Base-by-base conservation (phyloP, 495 filamentous ascomycete species). In the Aspergillus saccharolyticus region DNA sequence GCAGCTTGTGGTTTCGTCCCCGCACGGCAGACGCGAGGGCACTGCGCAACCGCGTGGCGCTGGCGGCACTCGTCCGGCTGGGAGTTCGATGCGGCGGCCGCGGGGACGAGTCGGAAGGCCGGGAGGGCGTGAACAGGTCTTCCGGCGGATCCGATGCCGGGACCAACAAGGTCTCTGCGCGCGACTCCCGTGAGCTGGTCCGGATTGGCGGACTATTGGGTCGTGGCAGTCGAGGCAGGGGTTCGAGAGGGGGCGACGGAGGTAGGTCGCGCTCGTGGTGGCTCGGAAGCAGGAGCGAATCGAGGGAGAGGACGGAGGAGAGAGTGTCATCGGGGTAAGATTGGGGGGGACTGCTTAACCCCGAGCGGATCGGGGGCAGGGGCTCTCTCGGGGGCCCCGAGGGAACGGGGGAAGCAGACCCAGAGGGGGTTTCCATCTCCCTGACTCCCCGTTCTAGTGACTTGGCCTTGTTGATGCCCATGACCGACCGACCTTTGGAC, bases 1-100 rank as follows among this genome's bases (percentile, higher is more conserved):
- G 54, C 18, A 75, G 50, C 24, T 75, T 70, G 53, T 78, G 72
- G 52, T 81, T 80, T 16, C 68, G 65, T 8, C 68, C 61, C 46
- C 72, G 69, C 5, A 81, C 63, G 2, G 80, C 77, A 54, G 57
- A 57, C 15, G 50, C 42, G 3, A 58, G 43, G 39, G 56, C 56
- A 18, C 43, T 58, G 1, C 51, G 51, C 6, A 58, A 19, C 9
- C 53, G 56, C 9, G 48, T 44, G 6, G 46, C 56, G 2, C 28
- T 52, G 1, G 57, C 45, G 2, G 53, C 52, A 42, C 52, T 52
- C 1, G 57, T 51, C 30, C 48, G 44, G 17, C 57, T 59, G 4
- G 57, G 52, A 16, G 57, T 52, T 14, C 57, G 57, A 30, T 33
- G 57, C 0, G 57, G 57, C 52, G 44, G 39, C 21, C 19, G 24